Evolutionary conservation across 805 yeast species (phyloP), one percentile per base, ranked within the genome.

Genomic region (Candida maris): DNA sequence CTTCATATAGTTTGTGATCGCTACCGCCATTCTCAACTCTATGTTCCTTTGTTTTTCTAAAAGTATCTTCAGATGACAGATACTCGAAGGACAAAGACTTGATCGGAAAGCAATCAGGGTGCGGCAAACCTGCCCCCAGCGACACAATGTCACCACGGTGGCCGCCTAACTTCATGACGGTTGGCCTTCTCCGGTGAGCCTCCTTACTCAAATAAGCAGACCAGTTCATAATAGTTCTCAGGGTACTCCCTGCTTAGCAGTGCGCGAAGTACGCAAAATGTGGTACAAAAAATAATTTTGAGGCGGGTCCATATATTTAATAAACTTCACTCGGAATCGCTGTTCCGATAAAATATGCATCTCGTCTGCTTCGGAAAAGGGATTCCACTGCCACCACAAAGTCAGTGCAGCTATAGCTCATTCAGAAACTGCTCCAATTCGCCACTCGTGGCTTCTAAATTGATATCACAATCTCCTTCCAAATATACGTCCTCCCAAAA

Each of bases 101-200:
- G 62, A 71, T 21, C 54, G 80, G 79, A 57, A 75, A 75, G 48
- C 68, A 68, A 35, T 65, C 70, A 3, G 75, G 57, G 42, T 72
- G 70, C 3, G 80, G 80, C 38, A 75, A 60, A 0, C 80, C 80
- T n/a, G 75, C 71, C 13, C 77, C 77, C 34, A 75, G 59, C 29
- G 72, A 73, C 6, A 75, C 65, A 51, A 68, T 54, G 4, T 65
- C 68, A 6, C 38, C 42, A 10, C 27, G 38, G 10, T 38, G 29
- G n/a, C 50, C 50, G 34, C 45, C 34, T 35, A 35, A 30, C 24
- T 52, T 42, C 61, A 59, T 57, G 16, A 53, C 56, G 2, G 61
- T 52, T 3, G 52, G 47, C 6, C 30, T 12, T 38, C 64, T 46
- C 7, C 56, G 44, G 9, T 38, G 44, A 1, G 57, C 61, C 35